A percentile compares a stretch with the other conserved stretches of the same genome.
phyloP scores from a whole-genome alignment of 495 filamentous ascomycete genomes.

The Cenococcum geophilum region DNA sequence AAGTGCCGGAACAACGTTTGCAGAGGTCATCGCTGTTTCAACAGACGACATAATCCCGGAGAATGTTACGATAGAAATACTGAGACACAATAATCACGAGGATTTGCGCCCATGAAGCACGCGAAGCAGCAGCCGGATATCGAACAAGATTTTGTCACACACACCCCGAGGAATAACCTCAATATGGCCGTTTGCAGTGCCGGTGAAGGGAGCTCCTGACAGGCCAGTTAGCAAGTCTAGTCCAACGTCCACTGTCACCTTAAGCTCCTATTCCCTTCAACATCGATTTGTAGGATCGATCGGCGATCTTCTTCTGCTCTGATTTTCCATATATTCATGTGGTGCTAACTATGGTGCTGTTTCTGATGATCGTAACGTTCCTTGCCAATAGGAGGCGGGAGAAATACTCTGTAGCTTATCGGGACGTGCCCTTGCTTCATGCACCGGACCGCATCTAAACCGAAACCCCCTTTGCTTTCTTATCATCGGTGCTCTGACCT shows the following conservation, averaged over 20 bases:
- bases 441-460: conserved; percentile 10
- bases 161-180: conserved; percentile 8
- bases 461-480: neutral
- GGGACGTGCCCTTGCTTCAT: conserved; percentile 22
- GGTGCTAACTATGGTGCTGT: conserved; percentile 17
- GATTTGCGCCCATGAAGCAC: conserved; percentile 23
- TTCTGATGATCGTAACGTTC: conserved; percentile 24
- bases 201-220: neutral
- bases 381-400: conserved; percentile 13
- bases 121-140: conserved; percentile 18
- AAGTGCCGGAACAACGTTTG: neutral
- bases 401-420: neutral
- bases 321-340: conserved; percentile 7
- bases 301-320: neutral
- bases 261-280: neutral
- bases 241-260: conserved; percentile 12
- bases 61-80: conserved; percentile 9
- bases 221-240: neutral
- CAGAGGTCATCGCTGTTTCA: conserved; percentile 17
- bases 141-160: conserved; percentile 11
- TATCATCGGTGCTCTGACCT: neutral
- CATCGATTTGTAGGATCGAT: conserved; percentile 11
- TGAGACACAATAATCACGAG: conserved; percentile 18
- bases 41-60: conserved; percentile 8
- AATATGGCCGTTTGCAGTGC: conserved; percentile 12